Evolutionary conservation across 306 rosid genomes (phyloP).

Genomic region (Quercus agrifolia): DNA sequence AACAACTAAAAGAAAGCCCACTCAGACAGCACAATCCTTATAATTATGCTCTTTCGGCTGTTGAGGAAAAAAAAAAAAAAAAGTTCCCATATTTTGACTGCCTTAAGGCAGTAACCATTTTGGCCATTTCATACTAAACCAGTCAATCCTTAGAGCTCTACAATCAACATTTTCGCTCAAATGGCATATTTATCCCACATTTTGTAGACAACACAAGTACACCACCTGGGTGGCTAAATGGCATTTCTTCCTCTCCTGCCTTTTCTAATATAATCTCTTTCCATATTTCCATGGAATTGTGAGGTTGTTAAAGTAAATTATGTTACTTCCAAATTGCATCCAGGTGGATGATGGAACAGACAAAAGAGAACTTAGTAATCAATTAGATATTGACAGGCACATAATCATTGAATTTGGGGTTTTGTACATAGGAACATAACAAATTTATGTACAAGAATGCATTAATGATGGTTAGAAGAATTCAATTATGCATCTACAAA

Average conservation of each 20-base stretch:
- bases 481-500: constrained; percentile 45
- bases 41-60: no score
- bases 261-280: not conserved
- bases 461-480: constrained; percentile 65
- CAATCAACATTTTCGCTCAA: no score
- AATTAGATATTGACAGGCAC: constrained; percentile 17
- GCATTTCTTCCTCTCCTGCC: not conserved
- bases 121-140: no score
- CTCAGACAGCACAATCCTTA: no score
- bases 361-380: not conserved
- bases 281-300: not conserved
- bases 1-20: no score
- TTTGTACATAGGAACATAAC: constrained; percentile 32
- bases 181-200: no score
- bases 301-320: not conserved
- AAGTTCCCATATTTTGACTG: no score
- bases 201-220: no score
- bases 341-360: not conserved
- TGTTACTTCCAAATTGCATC: not conserved
- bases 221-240: not conserved
- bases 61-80: no score
- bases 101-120: no score
- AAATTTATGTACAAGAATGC: constrained; percentile 61
- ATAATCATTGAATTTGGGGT: not conserved
- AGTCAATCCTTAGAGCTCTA: no score